phyloP scores from a whole-genome alignment of 441 rosid species.

The Mallotus repandus region DNA sequence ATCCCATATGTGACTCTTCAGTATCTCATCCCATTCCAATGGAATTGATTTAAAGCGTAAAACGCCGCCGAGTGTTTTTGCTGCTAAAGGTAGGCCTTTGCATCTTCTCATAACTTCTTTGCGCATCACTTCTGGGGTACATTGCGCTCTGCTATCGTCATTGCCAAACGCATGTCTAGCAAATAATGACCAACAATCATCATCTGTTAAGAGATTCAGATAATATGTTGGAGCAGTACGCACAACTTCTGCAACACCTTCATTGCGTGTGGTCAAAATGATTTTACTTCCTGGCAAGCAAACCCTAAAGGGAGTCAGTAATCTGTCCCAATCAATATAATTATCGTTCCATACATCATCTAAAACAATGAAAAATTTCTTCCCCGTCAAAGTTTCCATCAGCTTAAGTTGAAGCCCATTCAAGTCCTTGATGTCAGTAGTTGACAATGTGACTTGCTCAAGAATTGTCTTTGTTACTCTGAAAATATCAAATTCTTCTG shows the following conservation, averaged over 20 bases:
- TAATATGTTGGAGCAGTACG: slow-evolving; percentile 3
- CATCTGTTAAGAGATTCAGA: slow-evolving; percentile 14
- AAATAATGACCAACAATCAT: slow-evolving; percentile 25
- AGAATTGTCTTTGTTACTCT: slow-evolving; percentile 17
- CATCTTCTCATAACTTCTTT: slow-evolving; percentile 31
- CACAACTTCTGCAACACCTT: slow-evolving; percentile 14
- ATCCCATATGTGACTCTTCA: slow-evolving; percentile 32
- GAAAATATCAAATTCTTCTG: slow-evolving; percentile 11
- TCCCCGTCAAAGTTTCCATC: slow-evolving; percentile 3
- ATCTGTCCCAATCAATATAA: slow-evolving; percentile 25
- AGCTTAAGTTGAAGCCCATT: slow-evolving; percentile 25
- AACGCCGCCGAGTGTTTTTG: slow-evolving; percentile 27
- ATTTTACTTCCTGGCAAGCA: slow-evolving; percentile 21
- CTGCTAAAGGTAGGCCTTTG: slow-evolving; percentile 34
- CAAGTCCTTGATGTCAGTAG: slow-evolving; percentile 13
- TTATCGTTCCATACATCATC: slow-evolving; percentile 42
- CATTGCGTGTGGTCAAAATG: slow-evolving; percentile 29
- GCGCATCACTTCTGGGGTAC: slow-evolving; percentile 8
- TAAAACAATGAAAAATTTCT: slow-evolving; percentile 28
- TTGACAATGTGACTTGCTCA: slow-evolving; percentile 13
- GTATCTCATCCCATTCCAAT: slow-evolving; percentile 23
- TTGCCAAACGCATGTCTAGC: slow-evolving; percentile 20
- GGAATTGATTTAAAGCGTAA: slow-evolving; percentile 16
- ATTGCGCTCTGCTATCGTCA: not conserved
- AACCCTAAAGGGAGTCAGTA: no score